A percentile compares a stretch with the other conserved stretches of the same genome.
phyloP scores from a whole-genome alignment of 2,329 filamentous ascomycete genomes.

The Colletotrichum sp. region DNA sequence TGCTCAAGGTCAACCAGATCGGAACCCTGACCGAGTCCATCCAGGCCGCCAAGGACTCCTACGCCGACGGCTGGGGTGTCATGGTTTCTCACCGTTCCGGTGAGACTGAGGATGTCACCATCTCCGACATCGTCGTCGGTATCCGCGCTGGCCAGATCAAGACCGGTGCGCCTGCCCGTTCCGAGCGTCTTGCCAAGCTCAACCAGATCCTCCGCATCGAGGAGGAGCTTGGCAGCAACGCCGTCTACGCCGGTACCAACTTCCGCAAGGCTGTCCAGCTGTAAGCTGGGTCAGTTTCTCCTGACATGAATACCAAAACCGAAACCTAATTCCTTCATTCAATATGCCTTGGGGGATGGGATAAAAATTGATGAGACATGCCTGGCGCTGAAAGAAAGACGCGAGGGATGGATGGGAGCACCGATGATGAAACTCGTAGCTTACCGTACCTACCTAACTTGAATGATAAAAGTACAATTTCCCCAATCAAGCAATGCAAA shows the following conservation, averaged over 20 bases:
- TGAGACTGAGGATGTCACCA: slow-evolving; percentile 99
- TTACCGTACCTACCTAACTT: neutral
- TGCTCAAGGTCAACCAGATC: slow-evolving; percentile 99
- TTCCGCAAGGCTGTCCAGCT: slow-evolving; percentile 93
- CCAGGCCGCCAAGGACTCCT: slow-evolving; percentile 98
- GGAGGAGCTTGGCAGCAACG: slow-evolving; percentile 94
- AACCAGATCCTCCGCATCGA: slow-evolving; percentile 99
- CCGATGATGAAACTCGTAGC: slow-evolving; percentile 20
- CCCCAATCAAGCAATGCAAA: neutral
- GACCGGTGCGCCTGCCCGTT: slow-evolving; percentile 94
- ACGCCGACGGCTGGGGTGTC: slow-evolving; percentile 94
- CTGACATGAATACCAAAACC: neutral
- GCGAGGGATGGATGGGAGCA: slow-evolving; percentile 7
- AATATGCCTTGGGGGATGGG: neutral
- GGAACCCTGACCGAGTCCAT: slow-evolving; percentile 98
- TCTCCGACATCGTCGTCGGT: slow-evolving; percentile 96
- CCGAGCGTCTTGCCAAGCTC: slow-evolving; percentile 98
- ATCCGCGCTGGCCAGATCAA: slow-evolving; percentile 98
- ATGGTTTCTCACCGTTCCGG: slow-evolving; percentile 99
- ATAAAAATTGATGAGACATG: slow-evolving; percentile 18
- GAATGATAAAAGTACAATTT: slow-evolving; percentile 4
- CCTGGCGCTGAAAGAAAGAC: slow-evolving; percentile 7
- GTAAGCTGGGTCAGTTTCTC: slow-evolving; percentile 51
- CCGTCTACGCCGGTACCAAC: slow-evolving; percentile 87
- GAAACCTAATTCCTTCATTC: neutral